Evolutionary conservation across 2,329 filamentous ascomycete genomes (phyloP).

Genomic region (Nigrograna mackinnonii): DNA sequence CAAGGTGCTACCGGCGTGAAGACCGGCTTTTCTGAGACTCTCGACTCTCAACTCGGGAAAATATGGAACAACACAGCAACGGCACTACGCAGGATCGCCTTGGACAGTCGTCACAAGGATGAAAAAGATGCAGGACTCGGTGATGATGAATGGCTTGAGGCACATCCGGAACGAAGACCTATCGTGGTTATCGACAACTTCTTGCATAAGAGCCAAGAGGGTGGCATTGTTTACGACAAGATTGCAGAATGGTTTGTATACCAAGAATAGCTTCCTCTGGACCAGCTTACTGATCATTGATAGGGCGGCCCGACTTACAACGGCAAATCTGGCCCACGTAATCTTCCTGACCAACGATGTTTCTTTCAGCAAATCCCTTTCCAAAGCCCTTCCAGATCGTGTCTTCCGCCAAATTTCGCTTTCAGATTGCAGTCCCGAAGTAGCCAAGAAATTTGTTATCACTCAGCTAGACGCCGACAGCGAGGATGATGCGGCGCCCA

Average conservation of each 20-base stretch:
- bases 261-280: too few species aligned
- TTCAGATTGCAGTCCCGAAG: constrained; percentile 79
- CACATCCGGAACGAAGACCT: constrained; percentile 80
- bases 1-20: constrained; percentile 95
- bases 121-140: constrained; percentile 74
- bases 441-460: constrained; percentile 89
- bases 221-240: constrained; percentile 54
- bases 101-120: constrained; percentile 69
- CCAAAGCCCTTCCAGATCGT: constrained; percentile 85
- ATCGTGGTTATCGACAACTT: constrained; percentile 94
- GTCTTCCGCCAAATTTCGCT: constrained; percentile 86
- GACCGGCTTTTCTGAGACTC: constrained; percentile 88
- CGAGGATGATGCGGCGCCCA: constrained; percentile 42
- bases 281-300: constrained; percentile 14
- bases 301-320: constrained; percentile 78
- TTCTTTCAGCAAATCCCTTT: constrained; percentile 83
- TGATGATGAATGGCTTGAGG: constrained; percentile 87
- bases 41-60: constrained; percentile 86
- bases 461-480: constrained; percentile 68
- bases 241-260: constrained; percentile 70
- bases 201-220: constrained; percentile 69
- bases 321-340: constrained; percentile 88
- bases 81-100: constrained; percentile 76
- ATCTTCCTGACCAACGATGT: constrained; percentile 92
- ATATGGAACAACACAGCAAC: constrained; percentile 83